These are phyloP conservation scores for Thermomyces lanuginosus DNA, from an alignment of 2,329 filamentous ascomycete species.

Conservation along the genomic window DNA sequence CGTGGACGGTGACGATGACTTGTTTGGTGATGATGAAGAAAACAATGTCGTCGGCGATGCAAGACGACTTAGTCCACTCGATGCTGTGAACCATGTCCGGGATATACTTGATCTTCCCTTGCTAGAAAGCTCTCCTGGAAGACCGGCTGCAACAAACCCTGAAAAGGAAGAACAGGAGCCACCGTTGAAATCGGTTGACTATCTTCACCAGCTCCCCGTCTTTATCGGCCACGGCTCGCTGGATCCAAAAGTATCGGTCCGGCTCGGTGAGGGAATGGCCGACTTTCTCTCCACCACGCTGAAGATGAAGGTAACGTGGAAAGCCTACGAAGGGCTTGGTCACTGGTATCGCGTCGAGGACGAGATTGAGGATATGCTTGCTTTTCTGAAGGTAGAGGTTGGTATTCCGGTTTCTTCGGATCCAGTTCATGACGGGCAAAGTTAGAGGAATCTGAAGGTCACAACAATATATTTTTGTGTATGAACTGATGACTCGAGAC, in stretches of 20 bases:
- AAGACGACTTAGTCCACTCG: slow-evolving; percentile 3
- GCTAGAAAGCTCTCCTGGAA: neutral
- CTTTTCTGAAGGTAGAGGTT: slow-evolving; percentile 15
- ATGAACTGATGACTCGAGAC: no score
- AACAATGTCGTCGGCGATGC: slow-evolving; percentile 2
- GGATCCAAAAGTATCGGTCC: slow-evolving; percentile 27
- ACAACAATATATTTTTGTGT: no score
- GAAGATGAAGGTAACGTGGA: slow-evolving; percentile 15
- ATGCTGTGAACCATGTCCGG: slow-evolving; percentile 16
- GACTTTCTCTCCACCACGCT: slow-evolving; percentile 1
- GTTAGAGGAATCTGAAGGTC: no score
- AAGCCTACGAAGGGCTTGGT: slow-evolving; percentile 25
- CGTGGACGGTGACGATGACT: slow-evolving; percentile 5
- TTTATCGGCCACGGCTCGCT: slow-evolving; percentile 30
- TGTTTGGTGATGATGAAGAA: slow-evolving; percentile 8
- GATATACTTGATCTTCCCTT: slow-evolving; percentile 16
- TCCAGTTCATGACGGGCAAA: no score
- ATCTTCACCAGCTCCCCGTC: slow-evolving; percentile 19
- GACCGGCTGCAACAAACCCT: no score
- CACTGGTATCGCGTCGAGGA: slow-evolving; percentile 37
- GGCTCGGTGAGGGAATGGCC: slow-evolving; percentile 3
- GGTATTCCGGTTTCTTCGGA: slow-evolving; percentile 5
- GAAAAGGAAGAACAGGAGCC: no score
- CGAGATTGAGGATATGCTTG: slow-evolving; percentile 32
- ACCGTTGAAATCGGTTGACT: no score